Base-by-base conservation (phyloP, 352 stramenopile genomes). In the Elongisporangium senticosum region DNA sequence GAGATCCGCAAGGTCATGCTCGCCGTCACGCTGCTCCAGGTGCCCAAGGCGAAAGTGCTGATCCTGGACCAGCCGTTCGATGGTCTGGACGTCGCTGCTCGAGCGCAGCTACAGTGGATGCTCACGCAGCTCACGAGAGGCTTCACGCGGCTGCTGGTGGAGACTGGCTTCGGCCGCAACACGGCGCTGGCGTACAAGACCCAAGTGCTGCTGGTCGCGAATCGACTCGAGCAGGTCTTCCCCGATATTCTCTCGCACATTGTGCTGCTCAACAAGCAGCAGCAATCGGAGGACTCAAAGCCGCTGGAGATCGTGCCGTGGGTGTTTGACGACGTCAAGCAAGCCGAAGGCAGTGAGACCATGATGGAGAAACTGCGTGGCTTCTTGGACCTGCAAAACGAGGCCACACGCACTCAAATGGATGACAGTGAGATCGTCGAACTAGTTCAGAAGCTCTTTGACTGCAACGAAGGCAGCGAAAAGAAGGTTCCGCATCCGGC, bases 51-150 rank as follows among this genome's bases (percentile, higher is more conserved):
- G 7, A 75, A 74, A 6, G 71, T 98, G 28, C 63, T 98, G 58
- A 64, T 98, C 58, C 56, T 98, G 19, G 93, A 98, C 63, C 94
- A 97, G 69, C 88, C 90, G 24, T 97, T 97, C 67, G 93, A 98
- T 56, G 93, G 93, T 1, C 72, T 98, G n/a, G 93, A 98, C 69
- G 77, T 89, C 10, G 71, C 78, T 3, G 90, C 86, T 23, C 71
- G 90, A 11, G 59, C 68, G 52, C 80, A 91, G 51, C 65, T 98
- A 26, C 72, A 85, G 58, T 90, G 90, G 68, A 86, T 98, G 65
- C 70, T 98, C 2, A 73, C 75, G 13, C 77, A 94, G 57, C 84
- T 96, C 53, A 83, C 92, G 53, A 61, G 71, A 40, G 93, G 93
- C 5, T 97, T 98, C 70, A 89, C 83, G 14, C 76, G 83, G 62